Evolutionary conservation across 78 protist genomes (phyloP).

Genomic region (Dictyostelium citrinum): DNA sequence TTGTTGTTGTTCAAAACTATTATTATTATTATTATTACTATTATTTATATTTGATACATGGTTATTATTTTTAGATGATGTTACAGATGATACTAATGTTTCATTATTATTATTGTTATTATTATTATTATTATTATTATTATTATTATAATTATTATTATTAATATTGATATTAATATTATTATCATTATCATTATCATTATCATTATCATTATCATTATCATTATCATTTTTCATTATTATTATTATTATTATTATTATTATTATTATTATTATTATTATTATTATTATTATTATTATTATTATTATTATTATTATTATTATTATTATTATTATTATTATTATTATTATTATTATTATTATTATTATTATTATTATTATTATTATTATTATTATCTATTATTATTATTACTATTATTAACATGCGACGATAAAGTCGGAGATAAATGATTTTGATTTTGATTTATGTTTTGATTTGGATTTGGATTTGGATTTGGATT

Average conservation of each 20-base stretch:
- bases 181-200: no score
- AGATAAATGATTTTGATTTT: constrained; percentile 3
- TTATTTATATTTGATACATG: neutral
- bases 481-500: no score
- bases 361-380: neutral
- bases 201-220: no score
- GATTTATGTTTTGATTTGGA: no score
- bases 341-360: neutral
- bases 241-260: no score
- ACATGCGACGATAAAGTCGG: constrained; percentile 2
- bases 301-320: neutral
- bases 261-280: no score
- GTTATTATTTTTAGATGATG: neutral
- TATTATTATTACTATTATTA: neutral
- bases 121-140: no score
- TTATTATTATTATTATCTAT: neutral
- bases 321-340: neutral
- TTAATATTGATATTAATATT: no score
- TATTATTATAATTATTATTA: no score
- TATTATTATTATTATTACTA: neutral
- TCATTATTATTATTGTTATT: neutral
- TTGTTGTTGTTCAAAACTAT: neutral
- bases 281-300: neutral
- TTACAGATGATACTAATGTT: neutral
- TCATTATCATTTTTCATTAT: no score